Base-by-base conservation (phyloP, 1,284 basidiomycete species). In the Austroboletus novae-zelandiae region DNA sequence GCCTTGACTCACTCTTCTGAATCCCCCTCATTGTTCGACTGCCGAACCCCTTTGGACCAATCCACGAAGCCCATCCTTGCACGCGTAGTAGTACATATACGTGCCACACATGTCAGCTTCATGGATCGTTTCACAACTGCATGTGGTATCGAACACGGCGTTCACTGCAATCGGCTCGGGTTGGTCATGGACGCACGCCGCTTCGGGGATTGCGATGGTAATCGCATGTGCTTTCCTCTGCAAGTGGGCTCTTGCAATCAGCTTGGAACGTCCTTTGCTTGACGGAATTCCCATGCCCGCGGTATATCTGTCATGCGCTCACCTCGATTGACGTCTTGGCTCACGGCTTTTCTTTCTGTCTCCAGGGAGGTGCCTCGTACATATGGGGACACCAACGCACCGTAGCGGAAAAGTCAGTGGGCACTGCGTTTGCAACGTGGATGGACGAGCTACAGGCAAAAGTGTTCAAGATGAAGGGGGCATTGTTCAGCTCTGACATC, bases 351-450 rank as follows among this genome's bases (percentile, higher is more conserved):
- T 9, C 18, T 18, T 35, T 37, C 14, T 41, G 15, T n/a, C 10
- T 4, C 1, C 34, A 53, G 51, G 18, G 17, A 15, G 34, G 20
- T 5, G 7, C 8, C 13, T 53, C 52, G 34, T 31, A 53, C 18
- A 36, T 53, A 10, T 53, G 44, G 52, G 51, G 52, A 9, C 50
- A 53, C 17, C 51, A 53, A 29, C 52, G 41, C 17, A 43, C 25
- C 13, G 44, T 13, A 3, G 44, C 40, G 6, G 51, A 53, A n/a
- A 47, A 34, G 17, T 53, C 52, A 8, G 52, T 53, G 9, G 51
- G 52, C 13, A 10, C 29, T 0, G 51, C 51, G 11, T 53, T 37
- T 10, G 11, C 40, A 10, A 9, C 11, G n/a, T 53, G 51, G 43
- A 53, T 53, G 43, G 31, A 43, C 17, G 51, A 53, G 23, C 6